Evolutionary conservation across 1,284 basidiomycete species (phyloP).

Genomic region (Ustanciosporium gigantosporum): DNA sequence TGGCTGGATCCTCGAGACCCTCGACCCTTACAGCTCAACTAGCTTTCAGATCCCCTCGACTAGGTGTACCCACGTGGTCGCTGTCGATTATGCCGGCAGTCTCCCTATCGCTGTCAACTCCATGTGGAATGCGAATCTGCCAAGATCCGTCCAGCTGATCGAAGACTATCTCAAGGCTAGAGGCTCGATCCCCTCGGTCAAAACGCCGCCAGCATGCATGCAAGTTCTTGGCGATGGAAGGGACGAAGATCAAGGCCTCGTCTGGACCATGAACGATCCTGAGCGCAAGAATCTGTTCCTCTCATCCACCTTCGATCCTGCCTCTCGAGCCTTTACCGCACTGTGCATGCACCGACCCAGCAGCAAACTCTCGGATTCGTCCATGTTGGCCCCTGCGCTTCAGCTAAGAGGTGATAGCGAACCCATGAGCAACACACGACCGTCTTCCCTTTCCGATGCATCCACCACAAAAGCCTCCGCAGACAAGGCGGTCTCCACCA

Average conservation of each 20-base stretch:
- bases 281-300: slow-evolving; percentile 29
- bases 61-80: slow-evolving; percentile 81
- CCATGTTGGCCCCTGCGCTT: slow-evolving; percentile 13
- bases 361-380: not conserved
- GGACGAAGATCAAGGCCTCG: slow-evolving; percentile 47
- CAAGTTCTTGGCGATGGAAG: slow-evolving; percentile 54
- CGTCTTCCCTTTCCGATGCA: slow-evolving; percentile 32
- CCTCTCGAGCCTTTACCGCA: slow-evolving; percentile 13
- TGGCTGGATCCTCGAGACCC: slow-evolving; percentile 93
- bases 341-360: slow-evolving; percentile 19
- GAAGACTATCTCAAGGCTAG: slow-evolving; percentile 57
- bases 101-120: slow-evolving; percentile 85
- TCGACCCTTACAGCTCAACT: slow-evolving; percentile 94
- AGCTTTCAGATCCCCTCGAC: slow-evolving; percentile 95
- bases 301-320: slow-evolving; percentile 38
- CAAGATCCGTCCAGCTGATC: slow-evolving; percentile 54
- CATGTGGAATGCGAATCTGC: slow-evolving; percentile 73
- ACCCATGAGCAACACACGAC: not conserved
- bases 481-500: slow-evolving; percentile 15
- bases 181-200: slow-evolving; percentile 55
- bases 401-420: not conserved
- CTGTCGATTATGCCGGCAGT: slow-evolving; percentile 85
- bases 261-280: slow-evolving; percentile 32
- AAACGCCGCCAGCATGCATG: slow-evolving; percentile 45
- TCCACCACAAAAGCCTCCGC: slow-evolving; percentile 37